Base-by-base conservation (phyloP, 345 rosid species). In the Boechera divaricarpa region DNA sequence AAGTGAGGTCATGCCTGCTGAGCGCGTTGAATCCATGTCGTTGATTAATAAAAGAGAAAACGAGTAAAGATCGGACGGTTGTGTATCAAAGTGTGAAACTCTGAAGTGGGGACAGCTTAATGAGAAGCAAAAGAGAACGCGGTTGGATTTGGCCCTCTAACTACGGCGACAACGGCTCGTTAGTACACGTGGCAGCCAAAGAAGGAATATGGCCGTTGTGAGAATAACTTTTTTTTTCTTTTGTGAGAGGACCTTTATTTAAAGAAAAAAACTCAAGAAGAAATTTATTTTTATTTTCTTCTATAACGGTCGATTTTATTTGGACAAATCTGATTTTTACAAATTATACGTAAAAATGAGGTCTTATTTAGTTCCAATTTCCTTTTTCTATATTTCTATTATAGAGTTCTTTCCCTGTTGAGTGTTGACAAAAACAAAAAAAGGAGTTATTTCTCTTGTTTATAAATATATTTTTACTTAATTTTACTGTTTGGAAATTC, bases 41-140 rank as follows among this genome's bases (percentile, higher is more conserved):
- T 72, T 72, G 61, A 49, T 48, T 2, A 15, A 42, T 29, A 47
- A 57, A 42, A 24, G 33, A n/a, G 6, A 1, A 35, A 42, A 38
- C 15, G 47, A 56, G 76, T n/a, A 0, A 47, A 38, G 49, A 73
- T 62, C 69, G 12, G 55, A 62, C 62, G 62, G 77, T 41, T 62
- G 51, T 36, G 11, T 10, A 35, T 45, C n/a, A 64, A 47, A 12
- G 26, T 16, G 55, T 63, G 29, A 42, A 38, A 16, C 12, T 36
- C 31, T 59, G 11, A 11, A 41, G 69, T 65, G 42, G 69, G 72
- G 72, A 36, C 48, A 36, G 16, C 16, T 4, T 45, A 2, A 28
- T 11, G 36, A 44, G 48, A 21, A 10, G 10, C 21, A 31, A 29
- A 44, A 29, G 41, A 47, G 4, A 26, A 56, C 74, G 51, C 63